Evolutionary conservation across 192 early-diverging fungal genomes (phyloP), one percentile per base, ranked within the genome.

Genomic region (Chytriomyces sp.): DNA sequence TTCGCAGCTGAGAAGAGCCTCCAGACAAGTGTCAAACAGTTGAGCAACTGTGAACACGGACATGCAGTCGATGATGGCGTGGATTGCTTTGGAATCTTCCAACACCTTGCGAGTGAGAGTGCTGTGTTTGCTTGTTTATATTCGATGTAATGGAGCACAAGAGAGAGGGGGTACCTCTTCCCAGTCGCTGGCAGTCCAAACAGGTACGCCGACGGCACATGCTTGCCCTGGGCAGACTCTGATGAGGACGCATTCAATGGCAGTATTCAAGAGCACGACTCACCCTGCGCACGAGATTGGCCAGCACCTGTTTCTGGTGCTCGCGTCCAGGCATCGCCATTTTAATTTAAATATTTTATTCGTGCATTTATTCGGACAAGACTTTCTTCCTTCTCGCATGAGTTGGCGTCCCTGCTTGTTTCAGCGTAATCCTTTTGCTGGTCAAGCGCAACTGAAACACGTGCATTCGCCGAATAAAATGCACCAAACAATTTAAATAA

Each of bases 151-250:
- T 43, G 16, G 18, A n/a, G 78, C 24, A 9, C 67, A 61, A 20
- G 57, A 46, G 53, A 72, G 35, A 28, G 63, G 20, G 13, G 16
- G 20, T 26, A 43, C 63, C 18, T 64, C 69, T 71, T 71, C 13
- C 69, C 69, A 47, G 69, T 71, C 16, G 69, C 69, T 2, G 69
- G 23, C 13, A 57, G 69, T 9, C 69, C 69, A 6, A 23, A 71
- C 50, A 71, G 7, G 44, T 57, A 71, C 57, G 5, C 69, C 45
- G 67, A 20, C 10, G 63, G 35, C 18, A 26, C 63, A 57, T 20
- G 53, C 53, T 57, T 20, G 53, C 11, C 13, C 13, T 57, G 13
- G 11, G 3, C 53, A 18, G 13, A 57, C 53, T 20, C 11, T 18
- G 53, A 11, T 11, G 13, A 57, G 53, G 53, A 18, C 53, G 20